Conservation (phyloP, 495 filamentous ascomycete species). For the Tetracladium marchalianum region DNA sequence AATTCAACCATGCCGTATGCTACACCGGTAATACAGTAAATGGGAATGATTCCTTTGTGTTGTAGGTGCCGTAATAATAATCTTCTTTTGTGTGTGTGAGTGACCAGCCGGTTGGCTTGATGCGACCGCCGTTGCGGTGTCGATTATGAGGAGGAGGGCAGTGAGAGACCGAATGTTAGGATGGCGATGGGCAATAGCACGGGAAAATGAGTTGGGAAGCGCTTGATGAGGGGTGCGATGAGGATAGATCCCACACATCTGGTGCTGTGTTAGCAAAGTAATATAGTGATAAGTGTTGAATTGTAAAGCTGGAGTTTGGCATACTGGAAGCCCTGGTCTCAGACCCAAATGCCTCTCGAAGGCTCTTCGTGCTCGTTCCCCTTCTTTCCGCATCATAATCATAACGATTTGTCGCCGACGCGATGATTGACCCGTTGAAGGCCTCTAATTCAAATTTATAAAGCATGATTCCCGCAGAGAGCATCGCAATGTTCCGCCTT, state of each 20-base stretch:
- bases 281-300: too few relatives aligned
- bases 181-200: slow-evolving; percentile 27
- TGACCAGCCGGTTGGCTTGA: slow-evolving; percentile 19
- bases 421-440: slow-evolving; percentile 34
- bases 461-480: slow-evolving; percentile 30
- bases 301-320: too few relatives aligned
- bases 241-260: slow-evolving; percentile 32
- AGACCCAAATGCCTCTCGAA: slow-evolving; percentile 35
- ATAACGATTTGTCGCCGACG: slow-evolving; percentile 35
- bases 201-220: slow-evolving; percentile 29
- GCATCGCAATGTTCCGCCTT: slow-evolving; percentile 30
- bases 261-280: too few relatives aligned
- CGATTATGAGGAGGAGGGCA: slow-evolving; percentile 27
- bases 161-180: slow-evolving; percentile 30
- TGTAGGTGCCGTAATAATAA: slow-evolving; percentile 32
- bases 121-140: slow-evolving; percentile 30
- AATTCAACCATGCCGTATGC: slow-evolving; percentile 37
- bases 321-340: slow-evolving; percentile 30
- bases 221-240: slow-evolving; percentile 33
- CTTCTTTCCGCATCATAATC: slow-evolving; percentile 24
- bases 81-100: slow-evolving; percentile 22
- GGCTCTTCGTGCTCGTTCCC: slow-evolving; percentile 22
- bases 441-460: slow-evolving; percentile 38
- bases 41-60: slow-evolving; percentile 34
- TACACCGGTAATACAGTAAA: slow-evolving; percentile 27